Percentiles rank a stretch among this genome's conserved stretches.
Conservation (phyloP, 2,329 filamentous ascomycete species). For the Dothideomycetes sp. region DNA sequence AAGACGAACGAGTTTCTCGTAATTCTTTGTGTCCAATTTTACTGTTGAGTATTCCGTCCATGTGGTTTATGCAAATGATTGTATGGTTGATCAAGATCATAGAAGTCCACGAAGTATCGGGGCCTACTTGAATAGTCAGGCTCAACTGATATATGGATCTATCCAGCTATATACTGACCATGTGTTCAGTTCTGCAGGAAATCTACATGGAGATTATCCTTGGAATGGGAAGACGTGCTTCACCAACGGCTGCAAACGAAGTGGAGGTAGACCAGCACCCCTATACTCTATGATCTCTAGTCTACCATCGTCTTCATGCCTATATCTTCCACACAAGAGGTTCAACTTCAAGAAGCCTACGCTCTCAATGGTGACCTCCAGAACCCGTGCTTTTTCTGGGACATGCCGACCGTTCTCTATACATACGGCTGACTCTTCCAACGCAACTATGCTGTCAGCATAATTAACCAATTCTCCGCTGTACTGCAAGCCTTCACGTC, state of each 20-base stretch:
- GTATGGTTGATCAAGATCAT: too few relatives aligned
- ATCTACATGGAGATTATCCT: too few relatives aligned
- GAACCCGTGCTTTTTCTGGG: background rate
- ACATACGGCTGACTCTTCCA: background rate
- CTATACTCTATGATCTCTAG: slow-evolving; percentile 1
- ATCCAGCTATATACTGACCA: too few relatives aligned
- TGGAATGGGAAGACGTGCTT: background rate
- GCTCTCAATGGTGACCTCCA: background rate
- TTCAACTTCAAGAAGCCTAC: background rate
- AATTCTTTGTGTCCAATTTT: too few relatives aligned
- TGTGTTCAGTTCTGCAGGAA: too few relatives aligned
- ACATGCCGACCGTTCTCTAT: background rate
- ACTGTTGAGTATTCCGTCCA: too few relatives aligned
- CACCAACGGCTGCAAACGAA: background rate
- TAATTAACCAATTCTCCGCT: background rate
- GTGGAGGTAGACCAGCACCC: background rate
- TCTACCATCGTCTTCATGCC: background rate
- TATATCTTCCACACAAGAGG: background rate
- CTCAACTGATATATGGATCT: too few relatives aligned
- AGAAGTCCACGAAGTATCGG: too few relatives aligned
- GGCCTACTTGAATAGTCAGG: too few relatives aligned
- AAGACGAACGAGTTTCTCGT: too few relatives aligned
- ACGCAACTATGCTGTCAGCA: background rate
- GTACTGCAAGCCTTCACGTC: slow-evolving; percentile 3
- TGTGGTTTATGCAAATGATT: too few relatives aligned